Evolutionary conservation across 2,329 filamentous ascomycete species (phyloP), one percentile per base, ranked within the genome.

Genomic region (Calcarisporium arbuscula): DNA sequence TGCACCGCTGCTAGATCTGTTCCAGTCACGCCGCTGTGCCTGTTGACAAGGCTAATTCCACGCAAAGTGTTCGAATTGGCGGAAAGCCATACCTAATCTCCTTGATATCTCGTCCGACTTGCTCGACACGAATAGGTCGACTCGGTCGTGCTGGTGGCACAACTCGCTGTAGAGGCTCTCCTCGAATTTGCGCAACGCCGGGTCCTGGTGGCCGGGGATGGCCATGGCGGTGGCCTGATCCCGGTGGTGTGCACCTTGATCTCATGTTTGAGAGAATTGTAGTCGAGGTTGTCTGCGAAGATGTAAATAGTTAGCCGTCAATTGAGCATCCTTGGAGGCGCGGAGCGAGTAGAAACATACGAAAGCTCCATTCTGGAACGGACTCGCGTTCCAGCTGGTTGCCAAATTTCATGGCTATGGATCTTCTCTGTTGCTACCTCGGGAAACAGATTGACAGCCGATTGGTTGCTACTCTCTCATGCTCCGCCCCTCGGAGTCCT

Each of bases 231-330:
- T 68, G 31, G 79, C 81, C 49, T 83, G 77, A 57, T 81, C 77
- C 28, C 72, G 74, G 80, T 82, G 2, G 86, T 94, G 53, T 87
- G 76, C 40, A 74, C 74, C 58, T 90, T 92, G 67, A 94, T 90
- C 51, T 85, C 72, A 56, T 85, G 74, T 61, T 94, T 94, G 44
- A 94, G 73, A 31, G 84, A 83, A 57, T 90, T 86, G 68, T 94
- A 94, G 58, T 92, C 86, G 60, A 94, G 78, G 60, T 94, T 92
- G 57, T 89, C 82, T 86, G 28, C 8, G 32, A 18, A 19, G 10
- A 28, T n/a, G 28, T n/a, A 9, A 19, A n/a, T n/a, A n/a, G n/a
- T 20, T 10, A n/a, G 15, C 28, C 15, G 21, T 18, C 16, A 14
- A n/a, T 10, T 15, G 23, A 17, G 15, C 10, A 5, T 10, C 19